Base-by-base conservation (phyloP, 495 filamentous ascomycete species). In the Penicillium daleae region DNA sequence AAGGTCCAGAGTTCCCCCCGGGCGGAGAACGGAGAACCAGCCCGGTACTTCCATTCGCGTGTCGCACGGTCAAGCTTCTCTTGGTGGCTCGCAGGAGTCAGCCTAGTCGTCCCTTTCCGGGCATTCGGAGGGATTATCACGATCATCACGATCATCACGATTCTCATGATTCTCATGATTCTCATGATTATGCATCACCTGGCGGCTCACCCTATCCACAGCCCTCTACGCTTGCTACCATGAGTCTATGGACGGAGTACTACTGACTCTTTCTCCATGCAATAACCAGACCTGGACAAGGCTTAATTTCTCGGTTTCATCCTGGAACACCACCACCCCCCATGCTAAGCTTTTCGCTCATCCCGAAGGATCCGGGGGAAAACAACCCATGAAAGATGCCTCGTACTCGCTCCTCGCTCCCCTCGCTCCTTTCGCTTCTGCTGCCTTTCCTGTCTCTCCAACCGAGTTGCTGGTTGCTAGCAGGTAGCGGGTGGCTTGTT, bases 61-160 rank as follows among this genome's bases (percentile, higher is more conserved):
- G 67, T 67, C 52, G 60, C 42, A 53, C 42, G 69, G 72, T 78
- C 75, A 78, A 78, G 75, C 75, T 78, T 78, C 72, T 72, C 69
- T 74, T 75, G 73, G 66, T 61, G 59, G 63, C 55, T 66, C 61
- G n/a, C n/a, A 64, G 19, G 37, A 40, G 42, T 46, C 42, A 22
- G n/a, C 64, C 64, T 63, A 67, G 46, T 50, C 6, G 26, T 29
- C 46, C 63, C 40, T 60, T 66, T 63, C 56, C 55, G 35, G 64
- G 51, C 60, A 63, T 55, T 48, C 42, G 19, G 15, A 12, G 27
- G 33, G 62, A 58, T 57, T 59, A 65, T 65, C 63, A 65, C 35
- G 24, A 37, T 46, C 35, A 29, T 32, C 31, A 52, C 27, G 10
- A 2, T 33, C 7, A 12, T 12, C 13, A 10, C 1, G n/a, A n/a